A percentile compares a stretch with the other conserved stretches of the same genome.
Conservation (phyloP, 352 stramenopile species). For the Saprolegnia parasitica region DNA sequence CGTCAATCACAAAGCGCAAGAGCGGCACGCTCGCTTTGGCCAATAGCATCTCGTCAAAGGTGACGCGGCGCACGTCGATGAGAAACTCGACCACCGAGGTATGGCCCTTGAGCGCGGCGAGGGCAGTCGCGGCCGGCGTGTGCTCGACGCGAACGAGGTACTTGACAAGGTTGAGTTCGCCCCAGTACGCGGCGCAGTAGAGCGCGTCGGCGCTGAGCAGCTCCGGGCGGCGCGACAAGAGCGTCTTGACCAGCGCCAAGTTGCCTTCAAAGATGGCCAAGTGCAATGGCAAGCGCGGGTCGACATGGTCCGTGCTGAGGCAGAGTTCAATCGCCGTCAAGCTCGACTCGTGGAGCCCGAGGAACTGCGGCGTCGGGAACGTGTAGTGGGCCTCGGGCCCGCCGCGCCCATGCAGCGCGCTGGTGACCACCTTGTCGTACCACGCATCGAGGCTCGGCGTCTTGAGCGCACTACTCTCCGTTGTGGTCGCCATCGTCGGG, state of each 20-base stretch:
- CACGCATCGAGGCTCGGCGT: neutral
- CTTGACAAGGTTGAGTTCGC: constrained; percentile 9
- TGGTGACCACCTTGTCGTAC: constrained; percentile 10
- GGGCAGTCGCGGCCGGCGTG: neutral
- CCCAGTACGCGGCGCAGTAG: constrained; percentile 10
- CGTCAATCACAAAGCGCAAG: neutral
- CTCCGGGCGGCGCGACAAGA: constrained; percentile 3
- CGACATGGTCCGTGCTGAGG: constrained; percentile 1
- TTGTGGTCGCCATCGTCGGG: neutral
- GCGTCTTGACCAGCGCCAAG: neutral
- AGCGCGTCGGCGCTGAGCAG: constrained; percentile 2
- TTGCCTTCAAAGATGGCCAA: constrained; percentile 27
- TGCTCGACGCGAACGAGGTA: neutral
- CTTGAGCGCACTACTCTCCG: neutral
- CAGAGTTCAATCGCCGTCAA: constrained; percentile 12
- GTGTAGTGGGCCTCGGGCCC: constrained; percentile 3
- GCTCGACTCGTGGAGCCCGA: neutral
- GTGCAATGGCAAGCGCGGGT: constrained; percentile 19
- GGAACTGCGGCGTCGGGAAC: constrained; percentile 7
- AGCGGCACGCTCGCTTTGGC: constrained; percentile 5
- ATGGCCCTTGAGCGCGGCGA: constrained; percentile 10
- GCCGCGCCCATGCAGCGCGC: neutral
- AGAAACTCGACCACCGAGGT: neutral
- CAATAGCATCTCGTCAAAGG: neutral
- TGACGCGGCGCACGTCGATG: neutral